Evolutionary conservation across 192 early-diverging fungal species (phyloP), one percentile per base, ranked within the genome.

Genomic region (Linnemannia schmuckeri): DNA sequence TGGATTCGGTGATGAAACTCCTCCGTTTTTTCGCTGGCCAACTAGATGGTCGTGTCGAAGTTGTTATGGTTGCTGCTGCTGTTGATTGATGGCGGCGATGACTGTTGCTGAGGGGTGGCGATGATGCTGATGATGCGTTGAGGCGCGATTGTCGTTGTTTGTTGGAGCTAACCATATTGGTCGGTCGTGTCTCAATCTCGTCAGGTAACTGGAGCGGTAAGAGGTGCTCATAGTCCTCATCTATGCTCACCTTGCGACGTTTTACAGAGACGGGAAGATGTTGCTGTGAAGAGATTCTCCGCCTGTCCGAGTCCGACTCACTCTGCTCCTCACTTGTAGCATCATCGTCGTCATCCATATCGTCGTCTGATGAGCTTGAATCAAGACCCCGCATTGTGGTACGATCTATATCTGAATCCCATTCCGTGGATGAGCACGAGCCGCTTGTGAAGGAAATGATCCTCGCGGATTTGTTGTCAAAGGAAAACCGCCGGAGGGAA

Each of bases 21-120:
- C 76, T 77, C 12, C 82, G 68, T 47, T 83, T 83, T 54, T 72
- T 42, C 1, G 71, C 75, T 27, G 82, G 54, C 71, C 75, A 78
- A 27, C 76, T 83, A 3, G 82, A 77, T 15, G 76, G 82, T 22
- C 55, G 44, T 57, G 68, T 30, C 33, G 77, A 71, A 4, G 54
- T 0, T 22, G 15, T 47, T 44, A 47, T 33, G 15, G 77, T 27
- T 33, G 46, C 47, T 61, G 33, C 2, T 33, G 52, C 12, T 35
- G 75, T 15, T 41, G 76, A 69, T 52, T 27, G 52, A 49, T 33
- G 40, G 20, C 38, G 44, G 1, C 27, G 70, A 27, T 57, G 22
- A 10, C 10, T 18, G 30, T 41, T 42, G 18, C 38, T 41, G 70
- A 24, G 40, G 38, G 8, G 6, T 24, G 70, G 20, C 35, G 70